Base-by-base conservation (phyloP, 257 asterid species). In the Vinca minor region DNA sequence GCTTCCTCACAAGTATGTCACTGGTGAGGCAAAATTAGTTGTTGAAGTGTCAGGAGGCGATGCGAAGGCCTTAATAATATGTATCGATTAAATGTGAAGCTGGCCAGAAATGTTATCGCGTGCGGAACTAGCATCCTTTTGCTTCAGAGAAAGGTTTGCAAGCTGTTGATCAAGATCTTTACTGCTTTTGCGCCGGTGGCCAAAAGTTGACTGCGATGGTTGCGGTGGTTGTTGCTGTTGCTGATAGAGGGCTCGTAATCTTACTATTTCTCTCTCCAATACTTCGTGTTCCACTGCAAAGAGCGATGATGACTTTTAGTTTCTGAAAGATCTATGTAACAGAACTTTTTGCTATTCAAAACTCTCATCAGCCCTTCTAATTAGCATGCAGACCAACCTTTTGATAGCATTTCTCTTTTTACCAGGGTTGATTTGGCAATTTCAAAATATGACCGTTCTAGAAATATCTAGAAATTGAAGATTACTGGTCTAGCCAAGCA, bases 221-320 rank as follows among this genome's bases (percentile, higher is more conserved):
- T 62, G 54, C 4, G 41, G 62, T 2, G 62, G 44, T 45, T 68
- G 81, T 34, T 79, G 80, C 39, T 70, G 83, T 29, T 81, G 88
- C 78, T 75, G 82, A 80, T 85, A 85, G 62, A 89, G 62, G 74
- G 77, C 77, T 69, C 81, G 83, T 41, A 93, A 77, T 74, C 97
- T 85, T 66, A 78, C 87, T 2, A 77, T 82, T 78, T 93, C 97
- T 79, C 95, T 83, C 76, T 93, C 97, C 80, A 93, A 68, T 59
- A 89, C 88, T 29, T 89, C 97, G 61, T 89, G 95, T 81, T 93
- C 99, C 77, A 93, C 99, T 93, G 89, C 85, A 73, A 44, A 74
- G 26, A 63, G 57, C n/a, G n/a, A n/a, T 60, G 76, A 48, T 42
- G 3, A 31, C 5, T 52, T 12, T n/a, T n/a, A n/a, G n/a, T n/a